Base-by-base conservation (phyloP, 2,329 filamentous ascomycete genomes). In the Aspergillus vadensis region DNA sequence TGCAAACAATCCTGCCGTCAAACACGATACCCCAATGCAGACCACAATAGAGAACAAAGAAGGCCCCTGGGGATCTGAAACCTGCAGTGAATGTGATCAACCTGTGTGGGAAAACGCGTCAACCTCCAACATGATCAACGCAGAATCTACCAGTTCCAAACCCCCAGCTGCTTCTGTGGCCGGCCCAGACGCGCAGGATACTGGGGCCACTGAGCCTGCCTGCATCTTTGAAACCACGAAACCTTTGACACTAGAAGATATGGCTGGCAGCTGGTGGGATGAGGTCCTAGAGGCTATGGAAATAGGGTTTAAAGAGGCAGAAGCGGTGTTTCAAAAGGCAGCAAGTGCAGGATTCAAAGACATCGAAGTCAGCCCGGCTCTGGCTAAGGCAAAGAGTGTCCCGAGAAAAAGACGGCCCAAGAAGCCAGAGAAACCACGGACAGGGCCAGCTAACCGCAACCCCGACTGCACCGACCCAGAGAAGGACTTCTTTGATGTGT, bases 401-500 rank as follows among this genome's bases (percentile, higher is more conserved):
- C 32, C 27, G n/a, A 44, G 43, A 9, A 54, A 59, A 43, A 52
- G 53, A 12, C 41, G 44, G 12, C 36, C 21, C 15, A 53, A 32
- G 32, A 51, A n/a, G 30, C 36, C 36, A 23, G 27, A 25, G 21
- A 55, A 58, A 30, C 27, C 41, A 27, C 15, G 12, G 12, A 36
- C 39, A 15, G 32, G 39, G 36, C 47, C 21, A 5, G n/a, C 21
- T 2, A n/a, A 19, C 43, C n/a, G 21, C 30, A 4, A 50, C 12
- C 9, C 47, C 8, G 41, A 44, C 19, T 64, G 60, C 32, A 43
- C 48, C 15, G 57, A 62, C 15, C 59, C 61, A 10, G 61, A 65
- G 36, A 58, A 56, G 36, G 63, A 65, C 39, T 62, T 65, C 21
- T 21, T 60, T 17, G 57, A 54, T 23, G 12, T 39, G 3, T 55